Percentiles rank a stretch among this genome's conserved stretches.
Evolutionary conservation across 768 basidiomycete genomes (phyloP).

Genomic region (Cyclocybe cylindracea): DNA sequence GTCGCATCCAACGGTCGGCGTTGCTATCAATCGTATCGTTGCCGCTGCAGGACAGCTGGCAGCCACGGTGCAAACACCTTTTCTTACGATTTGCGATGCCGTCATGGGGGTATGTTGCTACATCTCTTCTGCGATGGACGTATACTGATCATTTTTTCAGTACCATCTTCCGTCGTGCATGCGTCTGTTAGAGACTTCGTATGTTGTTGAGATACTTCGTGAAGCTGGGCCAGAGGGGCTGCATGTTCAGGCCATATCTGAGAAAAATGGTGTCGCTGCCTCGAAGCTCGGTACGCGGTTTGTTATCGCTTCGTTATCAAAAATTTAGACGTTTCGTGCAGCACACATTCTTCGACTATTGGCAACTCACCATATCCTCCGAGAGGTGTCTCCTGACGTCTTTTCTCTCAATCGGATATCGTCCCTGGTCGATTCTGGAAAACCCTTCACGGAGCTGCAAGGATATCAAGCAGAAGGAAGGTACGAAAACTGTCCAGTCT

Average conservation of each 20-base stretch:
- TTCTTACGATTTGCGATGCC: slow-evolving; percentile 73
- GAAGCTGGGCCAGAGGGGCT: slow-evolving; percentile 57
- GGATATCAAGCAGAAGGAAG: slow-evolving; percentile 33
- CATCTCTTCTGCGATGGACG: neutral
- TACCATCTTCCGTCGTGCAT: slow-evolving; percentile 78
- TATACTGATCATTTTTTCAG: slow-evolving; percentile 31
- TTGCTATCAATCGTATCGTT: slow-evolving; percentile 64
- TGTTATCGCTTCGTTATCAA: neutral
- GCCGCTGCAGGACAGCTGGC: slow-evolving; percentile 71
- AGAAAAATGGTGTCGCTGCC: slow-evolving; percentile 43
- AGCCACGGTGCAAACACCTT: slow-evolving; percentile 65
- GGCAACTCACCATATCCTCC: slow-evolving; percentile 76
- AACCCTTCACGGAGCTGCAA: slow-evolving; percentile 48
- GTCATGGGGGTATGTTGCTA: slow-evolving; percentile 57
- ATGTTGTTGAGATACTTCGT: slow-evolving; percentile 69
- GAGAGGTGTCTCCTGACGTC: slow-evolving; percentile 68
- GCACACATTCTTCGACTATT: slow-evolving; percentile 76
- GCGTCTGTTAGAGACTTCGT: slow-evolving; percentile 71
- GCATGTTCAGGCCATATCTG: slow-evolving; percentile 49
- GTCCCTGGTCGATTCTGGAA: slow-evolving; percentile 69
- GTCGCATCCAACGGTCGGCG: slow-evolving; percentile 57
- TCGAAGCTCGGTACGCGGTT: slow-evolving; percentile 50
- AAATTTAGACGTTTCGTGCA: slow-evolving; percentile 22
- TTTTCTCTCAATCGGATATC: slow-evolving; percentile 75
- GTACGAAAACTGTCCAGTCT: slow-evolving; percentile 30